A percentile compares a stretch with the other conserved stretches of the same genome.
These are phyloP conservation scores for Capsicum pubescens DNA, from an alignment of 257 asterid genomes.

Conservation along the genomic window DNA sequence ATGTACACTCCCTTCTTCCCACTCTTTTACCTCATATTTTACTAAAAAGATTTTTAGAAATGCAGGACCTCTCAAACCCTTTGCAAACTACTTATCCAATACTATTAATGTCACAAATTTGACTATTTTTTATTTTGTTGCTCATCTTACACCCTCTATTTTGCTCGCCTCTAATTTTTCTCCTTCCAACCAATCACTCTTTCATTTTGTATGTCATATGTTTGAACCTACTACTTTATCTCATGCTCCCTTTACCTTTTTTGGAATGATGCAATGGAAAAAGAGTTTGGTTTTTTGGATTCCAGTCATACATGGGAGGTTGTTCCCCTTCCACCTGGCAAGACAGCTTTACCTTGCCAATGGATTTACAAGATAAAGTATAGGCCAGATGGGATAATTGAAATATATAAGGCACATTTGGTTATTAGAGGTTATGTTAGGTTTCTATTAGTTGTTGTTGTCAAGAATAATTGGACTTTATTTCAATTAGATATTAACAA, in stretches of 20 bases:
- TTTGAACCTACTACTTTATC: background rate
- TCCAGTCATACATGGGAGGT: background rate
- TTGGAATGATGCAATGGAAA: background rate
- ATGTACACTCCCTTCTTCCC: too few species aligned
- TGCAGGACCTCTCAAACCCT: too few species aligned
- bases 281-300: background rate
- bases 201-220: background rate
- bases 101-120: too few species aligned
- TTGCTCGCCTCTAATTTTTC: background rate
- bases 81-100: too few species aligned
- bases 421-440: background rate
- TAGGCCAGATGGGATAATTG: background rate
- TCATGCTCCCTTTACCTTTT: background rate
- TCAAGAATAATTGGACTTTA: background rate
- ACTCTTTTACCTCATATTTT: too few species aligned
- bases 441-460: background rate
- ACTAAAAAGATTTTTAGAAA: too few species aligned
- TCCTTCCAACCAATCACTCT: fast-evolving
- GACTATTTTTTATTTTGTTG: too few species aligned
- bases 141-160: too few species aligned
- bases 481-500: background rate
- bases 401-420: background rate
- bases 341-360: background rate
- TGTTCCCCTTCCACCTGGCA: background rate
- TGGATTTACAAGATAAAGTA: background rate